A percentile compares a stretch with the other conserved stretches of the same genome.
Evolutionary conservation across 768 basidiomycete species (phyloP).

Genomic region (Phylloporus sp.): DNA sequence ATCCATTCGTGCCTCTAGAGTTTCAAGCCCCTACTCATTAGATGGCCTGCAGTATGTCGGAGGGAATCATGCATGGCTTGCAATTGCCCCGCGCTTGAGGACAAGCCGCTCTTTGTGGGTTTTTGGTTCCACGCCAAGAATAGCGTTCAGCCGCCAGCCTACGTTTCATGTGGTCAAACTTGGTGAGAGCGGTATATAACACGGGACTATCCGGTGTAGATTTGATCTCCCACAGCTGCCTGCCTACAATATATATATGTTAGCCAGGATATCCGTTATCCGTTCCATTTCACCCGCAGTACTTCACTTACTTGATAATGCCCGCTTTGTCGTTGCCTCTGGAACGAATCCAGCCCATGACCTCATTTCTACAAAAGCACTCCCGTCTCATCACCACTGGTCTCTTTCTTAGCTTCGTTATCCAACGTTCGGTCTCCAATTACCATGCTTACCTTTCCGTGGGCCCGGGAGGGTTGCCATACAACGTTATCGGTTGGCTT

Average conservation of each 20-base stretch:
- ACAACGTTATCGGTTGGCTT: constrained; percentile 1
- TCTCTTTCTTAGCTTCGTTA: background rate
- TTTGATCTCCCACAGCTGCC: too few relatives aligned
- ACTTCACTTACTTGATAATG: background rate
- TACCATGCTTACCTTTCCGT: background rate
- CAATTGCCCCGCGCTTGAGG: too few relatives aligned
- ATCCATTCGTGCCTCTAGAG: too few relatives aligned
- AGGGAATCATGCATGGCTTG: too few relatives aligned
- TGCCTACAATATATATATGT: too few relatives aligned
- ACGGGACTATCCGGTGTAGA: too few relatives aligned
- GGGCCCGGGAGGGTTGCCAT: background rate
- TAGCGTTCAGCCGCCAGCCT: background rate
- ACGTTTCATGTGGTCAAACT: background rate
- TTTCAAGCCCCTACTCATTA: background rate
- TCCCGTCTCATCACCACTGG: background rate
- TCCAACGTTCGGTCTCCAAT: background rate
- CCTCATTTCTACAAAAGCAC: background rate
- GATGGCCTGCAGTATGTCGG: too few relatives aligned
- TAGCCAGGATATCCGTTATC: too few relatives aligned
- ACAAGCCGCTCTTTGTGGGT: background rate
- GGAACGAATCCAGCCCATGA: background rate
- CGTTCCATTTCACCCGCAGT: background rate
- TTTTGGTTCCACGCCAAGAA: too few relatives aligned
- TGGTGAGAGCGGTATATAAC: too few relatives aligned
- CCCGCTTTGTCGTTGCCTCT: background rate